Evolutionary conservation across 345 rosid genomes (phyloP).

Genomic region (Dimocarpus longan): DNA sequence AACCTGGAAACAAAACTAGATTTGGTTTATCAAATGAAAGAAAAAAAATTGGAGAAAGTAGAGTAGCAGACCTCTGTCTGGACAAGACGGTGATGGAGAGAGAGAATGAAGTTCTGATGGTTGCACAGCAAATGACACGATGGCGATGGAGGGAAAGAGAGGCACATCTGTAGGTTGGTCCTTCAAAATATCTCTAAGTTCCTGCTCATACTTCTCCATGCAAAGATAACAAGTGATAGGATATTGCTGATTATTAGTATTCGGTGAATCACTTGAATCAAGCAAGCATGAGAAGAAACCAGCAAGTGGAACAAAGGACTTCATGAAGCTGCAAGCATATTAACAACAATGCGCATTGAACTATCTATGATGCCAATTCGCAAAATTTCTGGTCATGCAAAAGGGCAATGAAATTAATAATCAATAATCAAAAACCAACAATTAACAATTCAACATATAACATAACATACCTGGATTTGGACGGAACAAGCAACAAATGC

Average conservation of each 20-base stretch:
- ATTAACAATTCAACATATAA: too few species aligned
- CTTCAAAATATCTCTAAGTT: conserved; percentile 45
- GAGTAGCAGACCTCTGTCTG: too few species aligned
- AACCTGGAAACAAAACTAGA: too few species aligned
- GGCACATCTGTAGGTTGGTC: conserved; percentile 17
- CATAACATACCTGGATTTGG: conserved; percentile 55
- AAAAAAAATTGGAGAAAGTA: too few species aligned
- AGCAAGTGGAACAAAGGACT: conserved; percentile 75
- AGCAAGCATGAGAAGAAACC: conserved; percentile 63
- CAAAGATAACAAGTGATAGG: conserved; percentile 49
- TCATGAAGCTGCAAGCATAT: conserved; percentile 65
- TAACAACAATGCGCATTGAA: conserved; percentile 15
- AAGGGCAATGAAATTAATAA: not conserved
- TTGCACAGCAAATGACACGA: too few species aligned
- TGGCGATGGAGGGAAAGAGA: too few species aligned
- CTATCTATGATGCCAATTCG: too few species aligned
- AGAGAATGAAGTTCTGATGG: too few species aligned
- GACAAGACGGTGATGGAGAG: too few species aligned
- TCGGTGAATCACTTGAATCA: conserved; percentile 44
- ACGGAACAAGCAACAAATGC: conserved; percentile 54
- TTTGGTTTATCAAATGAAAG: too few species aligned
- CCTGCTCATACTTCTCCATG: conserved; percentile 63
- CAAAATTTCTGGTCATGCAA: not conserved
- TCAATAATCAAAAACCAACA: too few species aligned
- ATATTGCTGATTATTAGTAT: conserved; percentile 29